phyloP scores from a whole-genome alignment of 1,139 yeast genomes.

The Scheffersomyces illinoinensis region DNA sequence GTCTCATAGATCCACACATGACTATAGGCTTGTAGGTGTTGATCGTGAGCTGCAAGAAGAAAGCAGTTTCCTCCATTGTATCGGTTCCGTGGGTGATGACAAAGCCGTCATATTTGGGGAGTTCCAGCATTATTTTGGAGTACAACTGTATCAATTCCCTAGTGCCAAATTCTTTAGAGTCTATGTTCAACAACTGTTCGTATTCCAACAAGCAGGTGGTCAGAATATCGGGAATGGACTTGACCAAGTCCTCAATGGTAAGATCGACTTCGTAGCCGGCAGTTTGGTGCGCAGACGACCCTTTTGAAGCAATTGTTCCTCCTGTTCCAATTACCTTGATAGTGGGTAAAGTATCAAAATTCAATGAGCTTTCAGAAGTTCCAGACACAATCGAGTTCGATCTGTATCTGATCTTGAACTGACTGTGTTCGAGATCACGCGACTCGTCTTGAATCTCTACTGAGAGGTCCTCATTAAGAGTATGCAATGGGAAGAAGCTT shows the following conservation, averaged over 20 bases:
- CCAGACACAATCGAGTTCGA: constrained; percentile 19
- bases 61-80: constrained; percentile 71
- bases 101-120: constrained; percentile 51
- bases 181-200: constrained; percentile 66
- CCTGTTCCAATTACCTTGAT: constrained; percentile 71
- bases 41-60: constrained; percentile 61
- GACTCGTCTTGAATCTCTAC: constrained; percentile 20
- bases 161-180: constrained; percentile 61
- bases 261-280: constrained; percentile 71
- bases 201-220: constrained; percentile 58
- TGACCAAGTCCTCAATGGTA: constrained; percentile 61
- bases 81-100: constrained; percentile 77
- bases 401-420: constrained; percentile 22
- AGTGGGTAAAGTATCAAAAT: constrained; percentile 28
- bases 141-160: constrained; percentile 33
- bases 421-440: constrained; percentile 19
- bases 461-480: background rate
- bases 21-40: constrained; percentile 62
- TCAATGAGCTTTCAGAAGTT: constrained; percentile 13
- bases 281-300: constrained; percentile 54
- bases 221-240: constrained; percentile 62
- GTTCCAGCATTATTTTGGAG: constrained; percentile 44
- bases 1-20: constrained; percentile 73
- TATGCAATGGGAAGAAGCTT: background rate
- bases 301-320: constrained; percentile 73